These are phyloP conservation scores for Zygoascus biomembranicola DNA, from an alignment of 805 yeast species.

Conservation along the genomic window DNA sequence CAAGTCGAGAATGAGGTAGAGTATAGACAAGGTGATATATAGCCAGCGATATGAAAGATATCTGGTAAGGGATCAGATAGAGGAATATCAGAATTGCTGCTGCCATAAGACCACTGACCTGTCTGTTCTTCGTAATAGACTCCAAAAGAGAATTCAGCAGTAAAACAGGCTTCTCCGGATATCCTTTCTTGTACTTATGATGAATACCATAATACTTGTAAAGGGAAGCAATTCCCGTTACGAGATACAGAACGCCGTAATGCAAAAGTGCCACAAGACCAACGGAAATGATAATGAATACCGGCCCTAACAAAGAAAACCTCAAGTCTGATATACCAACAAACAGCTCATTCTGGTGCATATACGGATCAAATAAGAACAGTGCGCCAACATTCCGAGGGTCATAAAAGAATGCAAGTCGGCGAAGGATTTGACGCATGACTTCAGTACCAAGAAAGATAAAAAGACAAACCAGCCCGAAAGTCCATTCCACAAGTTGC, in stretches of 20 bases:
- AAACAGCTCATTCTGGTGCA: constrained; percentile 43
- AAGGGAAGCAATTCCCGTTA: background rate
- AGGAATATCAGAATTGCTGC: background rate
- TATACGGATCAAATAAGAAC: constrained; percentile 8
- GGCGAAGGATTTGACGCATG: constrained; percentile 14
- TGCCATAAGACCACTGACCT: background rate
- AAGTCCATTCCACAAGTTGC: background rate
- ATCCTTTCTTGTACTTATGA: background rate
- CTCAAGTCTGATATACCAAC: constrained; percentile 56
- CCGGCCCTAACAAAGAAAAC: constrained; percentile 50
- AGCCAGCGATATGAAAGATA: constrained; percentile 56
- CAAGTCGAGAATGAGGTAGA: background rate
- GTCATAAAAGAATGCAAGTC: constrained; percentile 24
- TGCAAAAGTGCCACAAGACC: constrained; percentile 20
- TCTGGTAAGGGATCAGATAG: constrained; percentile 61
- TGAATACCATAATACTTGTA: background rate
- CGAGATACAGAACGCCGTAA: background rate
- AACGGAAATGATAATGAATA: constrained; percentile 42
- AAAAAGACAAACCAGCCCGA: constrained; percentile 5
- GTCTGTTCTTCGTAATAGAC: background rate
- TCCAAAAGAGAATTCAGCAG: background rate
- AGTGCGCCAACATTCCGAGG: constrained; percentile 18
- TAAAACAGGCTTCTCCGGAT: background rate
- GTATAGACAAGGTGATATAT: constrained; percentile 29
- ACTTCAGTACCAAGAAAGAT: constrained; percentile 24